phyloP scores from a whole-genome alignment of 1,284 basidiomycete genomes.

The Trichosporon sp. region DNA sequence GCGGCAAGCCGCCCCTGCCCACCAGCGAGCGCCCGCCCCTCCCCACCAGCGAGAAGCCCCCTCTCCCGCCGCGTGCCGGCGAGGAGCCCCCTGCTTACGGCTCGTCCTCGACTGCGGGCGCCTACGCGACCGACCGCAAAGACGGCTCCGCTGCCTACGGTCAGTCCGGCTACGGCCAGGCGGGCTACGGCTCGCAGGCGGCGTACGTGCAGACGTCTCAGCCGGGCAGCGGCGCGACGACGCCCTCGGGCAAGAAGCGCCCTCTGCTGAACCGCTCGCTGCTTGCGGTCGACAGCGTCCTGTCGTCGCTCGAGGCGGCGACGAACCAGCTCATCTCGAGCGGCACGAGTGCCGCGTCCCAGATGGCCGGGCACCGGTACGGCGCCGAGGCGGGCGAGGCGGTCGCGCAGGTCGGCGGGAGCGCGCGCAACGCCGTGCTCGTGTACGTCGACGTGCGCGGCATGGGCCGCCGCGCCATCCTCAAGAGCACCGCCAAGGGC shows the following conservation, averaged over 20 bases:
- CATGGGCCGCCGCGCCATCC: constrained; percentile 63
- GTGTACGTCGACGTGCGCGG: constrained; percentile 72
- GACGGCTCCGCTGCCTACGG: neutral
- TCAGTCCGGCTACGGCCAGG: neutral
- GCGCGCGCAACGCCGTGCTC: constrained; percentile 63
- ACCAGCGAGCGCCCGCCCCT: neutral
- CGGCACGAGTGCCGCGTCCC: constrained; percentile 57
- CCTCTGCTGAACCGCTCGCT: constrained; percentile 54
- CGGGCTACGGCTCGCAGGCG: neutral
- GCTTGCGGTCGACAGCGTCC: constrained; percentile 66
- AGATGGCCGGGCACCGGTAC: constrained; percentile 59
- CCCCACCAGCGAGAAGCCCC: neutral
- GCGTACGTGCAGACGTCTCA: neutral
- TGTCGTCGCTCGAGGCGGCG: constrained; percentile 66
- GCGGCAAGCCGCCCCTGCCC: neutral
- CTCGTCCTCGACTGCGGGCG: neutral
- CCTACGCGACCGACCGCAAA: neutral
- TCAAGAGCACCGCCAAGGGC: constrained; percentile 54
- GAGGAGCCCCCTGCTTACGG: neutral
- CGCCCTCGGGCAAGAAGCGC: constrained; percentile 29
- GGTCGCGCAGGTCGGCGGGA: constrained; percentile 59
- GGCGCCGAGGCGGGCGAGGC: constrained; percentile 62
- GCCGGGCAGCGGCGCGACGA: neutral
- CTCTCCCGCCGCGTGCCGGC: neutral
- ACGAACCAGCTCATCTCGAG: constrained; percentile 59